phyloP scores from a whole-genome alignment of 257 asterid species.

The Lavandula angustifolia region DNA sequence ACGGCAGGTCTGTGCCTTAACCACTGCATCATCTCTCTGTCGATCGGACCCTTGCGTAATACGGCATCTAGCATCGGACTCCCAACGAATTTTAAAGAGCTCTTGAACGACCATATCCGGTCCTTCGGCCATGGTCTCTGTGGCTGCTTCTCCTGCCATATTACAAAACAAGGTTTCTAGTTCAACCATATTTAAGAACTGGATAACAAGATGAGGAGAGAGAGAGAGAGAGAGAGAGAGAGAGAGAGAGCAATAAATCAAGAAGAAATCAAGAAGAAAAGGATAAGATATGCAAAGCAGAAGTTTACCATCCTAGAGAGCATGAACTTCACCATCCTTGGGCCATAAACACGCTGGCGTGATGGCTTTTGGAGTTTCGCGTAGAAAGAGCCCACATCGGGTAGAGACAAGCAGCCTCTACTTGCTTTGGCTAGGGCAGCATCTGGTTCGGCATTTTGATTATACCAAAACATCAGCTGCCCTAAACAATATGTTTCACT shows the following conservation, averaged over 20 bases:
- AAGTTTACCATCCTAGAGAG: slow-evolving; percentile 78
- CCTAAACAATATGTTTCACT: slow-evolving; percentile 89
- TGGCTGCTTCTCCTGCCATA: slow-evolving; percentile 77
- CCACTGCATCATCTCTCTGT: slow-evolving; percentile 88
- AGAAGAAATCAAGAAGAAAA: neutral
- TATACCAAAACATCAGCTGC: slow-evolving; percentile 89
- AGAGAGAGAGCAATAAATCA: too few relatives aligned
- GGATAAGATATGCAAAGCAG: neutral
- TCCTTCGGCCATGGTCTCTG: slow-evolving; percentile 96
- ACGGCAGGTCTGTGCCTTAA: slow-evolving; percentile 73
- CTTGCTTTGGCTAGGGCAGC: slow-evolving; percentile 68
- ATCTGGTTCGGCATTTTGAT: slow-evolving; percentile 87
- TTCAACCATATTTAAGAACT: neutral
- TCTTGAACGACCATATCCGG: slow-evolving; percentile 83
- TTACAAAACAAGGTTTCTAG: neutral
- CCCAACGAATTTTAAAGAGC: slow-evolving; percentile 60
- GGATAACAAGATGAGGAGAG: too few relatives aligned
- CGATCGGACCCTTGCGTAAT: slow-evolving; percentile 53
- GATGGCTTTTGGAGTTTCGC: slow-evolving; percentile 91
- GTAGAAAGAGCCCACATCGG: slow-evolving; percentile 90
- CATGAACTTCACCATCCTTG: slow-evolving; percentile 84
- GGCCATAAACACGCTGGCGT: slow-evolving; percentile 93
- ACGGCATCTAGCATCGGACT: slow-evolving; percentile 89
- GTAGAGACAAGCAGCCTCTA: slow-evolving; percentile 93
- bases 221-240: too few relatives aligned